A percentile compares a stretch with the other conserved stretches of the same genome.
Evolutionary conservation across 495 filamentous ascomycete species (phyloP).

Genomic region (Penicillium longicatenatum): DNA sequence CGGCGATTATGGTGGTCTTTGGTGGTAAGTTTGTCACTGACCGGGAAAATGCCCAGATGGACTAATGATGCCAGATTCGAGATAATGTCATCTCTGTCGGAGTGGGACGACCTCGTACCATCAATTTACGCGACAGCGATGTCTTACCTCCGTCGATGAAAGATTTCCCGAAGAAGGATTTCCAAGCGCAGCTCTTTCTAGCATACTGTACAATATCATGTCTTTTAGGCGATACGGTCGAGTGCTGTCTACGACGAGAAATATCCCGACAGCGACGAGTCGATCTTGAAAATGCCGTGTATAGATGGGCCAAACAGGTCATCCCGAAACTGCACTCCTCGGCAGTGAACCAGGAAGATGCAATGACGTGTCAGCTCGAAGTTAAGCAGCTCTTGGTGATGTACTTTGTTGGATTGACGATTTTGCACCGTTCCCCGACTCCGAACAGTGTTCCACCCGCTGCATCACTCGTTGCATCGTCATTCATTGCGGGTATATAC

Average conservation of each 20-base stretch:
- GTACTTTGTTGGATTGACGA: slow-evolving; percentile 33
- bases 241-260: slow-evolving; percentile 28
- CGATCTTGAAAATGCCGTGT: slow-evolving; percentile 33
- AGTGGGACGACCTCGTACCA: slow-evolving; percentile 31
- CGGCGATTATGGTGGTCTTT: slow-evolving; percentile 34
- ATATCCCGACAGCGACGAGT: slow-evolving; percentile 28
- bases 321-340: slow-evolving; percentile 27
- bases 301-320: slow-evolving; percentile 33
- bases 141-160: slow-evolving; percentile 33
- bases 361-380: slow-evolving; percentile 21
- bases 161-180: slow-evolving; percentile 29
- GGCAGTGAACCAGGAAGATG: slow-evolving; percentile 22
- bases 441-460: slow-evolving; percentile 28
- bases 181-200: slow-evolving; percentile 27
- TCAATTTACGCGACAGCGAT: slow-evolving; percentile 33
- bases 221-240: slow-evolving; percentile 32
- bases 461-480: slow-evolving; percentile 29
- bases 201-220: slow-evolving; percentile 31
- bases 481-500: slow-evolving; percentile 34
- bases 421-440: slow-evolving; percentile 28
- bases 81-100: slow-evolving; percentile 36
- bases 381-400: slow-evolving; percentile 30
- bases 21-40: slow-evolving; percentile 19
- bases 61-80: slow-evolving; percentile 20
- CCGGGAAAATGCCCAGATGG: background rate